These are phyloP conservation scores for Fusarium falciforme DNA, from an alignment of 2,329 filamentous ascomycete genomes.

Conservation along the genomic window DNA sequence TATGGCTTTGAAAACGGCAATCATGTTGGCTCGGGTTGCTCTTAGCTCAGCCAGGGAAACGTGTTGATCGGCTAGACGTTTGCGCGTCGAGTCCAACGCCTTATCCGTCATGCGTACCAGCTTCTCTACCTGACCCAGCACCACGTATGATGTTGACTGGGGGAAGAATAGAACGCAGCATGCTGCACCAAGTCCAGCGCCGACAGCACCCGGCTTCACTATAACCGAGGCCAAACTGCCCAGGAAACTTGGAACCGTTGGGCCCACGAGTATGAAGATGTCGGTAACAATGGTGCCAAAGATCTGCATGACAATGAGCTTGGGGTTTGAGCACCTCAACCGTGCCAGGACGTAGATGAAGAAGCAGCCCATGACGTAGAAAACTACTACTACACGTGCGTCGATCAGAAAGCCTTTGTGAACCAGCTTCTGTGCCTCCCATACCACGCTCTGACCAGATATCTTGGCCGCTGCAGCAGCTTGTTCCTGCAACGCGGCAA, in stretches of 20 bases:
- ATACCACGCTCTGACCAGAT: constrained; percentile 33
- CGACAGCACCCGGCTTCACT: constrained; percentile 59
- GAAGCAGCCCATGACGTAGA: constrained; percentile 52
- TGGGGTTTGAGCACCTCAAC: constrained; percentile 57
- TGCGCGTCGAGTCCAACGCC: constrained; percentile 47
- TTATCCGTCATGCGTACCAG: constrained; percentile 47
- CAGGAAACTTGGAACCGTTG: constrained; percentile 46
- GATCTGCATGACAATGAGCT: constrained; percentile 57
- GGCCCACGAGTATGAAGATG: constrained; percentile 57
- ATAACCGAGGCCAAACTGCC: constrained; percentile 46
- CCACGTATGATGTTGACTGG: constrained; percentile 58
- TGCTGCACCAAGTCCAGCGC: constrained; percentile 56
- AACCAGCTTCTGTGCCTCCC: constrained; percentile 51
- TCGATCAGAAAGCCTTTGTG: constrained; percentile 61
- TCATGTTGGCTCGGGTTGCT: constrained; percentile 40
- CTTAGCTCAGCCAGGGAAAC: constrained; percentile 47
- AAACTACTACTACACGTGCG: constrained; percentile 54
- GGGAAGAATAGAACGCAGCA: constrained; percentile 61
- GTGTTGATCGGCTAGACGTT: constrained; percentile 31
- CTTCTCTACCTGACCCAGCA: constrained; percentile 50
- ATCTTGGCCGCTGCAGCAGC: constrained; percentile 49
- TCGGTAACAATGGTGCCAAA: constrained; percentile 61
- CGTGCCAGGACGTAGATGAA: constrained; percentile 59
- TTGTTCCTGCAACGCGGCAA: constrained; percentile 49
- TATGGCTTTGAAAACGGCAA: constrained; percentile 52